Conservation (phyloP, 352 stramenopile species). For the Elongisporangium undulatum region DNA sequence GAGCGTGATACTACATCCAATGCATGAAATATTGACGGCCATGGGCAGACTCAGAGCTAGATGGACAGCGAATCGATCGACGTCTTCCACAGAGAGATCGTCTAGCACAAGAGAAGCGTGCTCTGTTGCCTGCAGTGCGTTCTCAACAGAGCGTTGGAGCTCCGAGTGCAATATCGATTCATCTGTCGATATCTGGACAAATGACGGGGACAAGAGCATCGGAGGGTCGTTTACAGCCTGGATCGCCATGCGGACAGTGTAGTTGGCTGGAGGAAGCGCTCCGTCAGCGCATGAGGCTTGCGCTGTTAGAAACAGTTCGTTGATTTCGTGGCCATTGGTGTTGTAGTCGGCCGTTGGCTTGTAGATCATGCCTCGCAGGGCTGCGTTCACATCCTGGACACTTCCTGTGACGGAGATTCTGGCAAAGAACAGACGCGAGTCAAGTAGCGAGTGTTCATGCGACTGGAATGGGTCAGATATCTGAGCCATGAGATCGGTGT, state of each 20-base stretch:
- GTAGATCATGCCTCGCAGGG: slow-evolving; percentile 51
- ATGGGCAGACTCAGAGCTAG: not conserved
- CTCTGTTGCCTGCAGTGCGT: slow-evolving; percentile 25
- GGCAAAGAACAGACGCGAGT: slow-evolving; percentile 43
- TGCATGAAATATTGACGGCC: slow-evolving; percentile 31
- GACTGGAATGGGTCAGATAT: slow-evolving; percentile 7
- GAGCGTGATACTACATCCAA: slow-evolving; percentile 24
- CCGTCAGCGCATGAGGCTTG: slow-evolving; percentile 2
- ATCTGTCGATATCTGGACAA: not conserved
- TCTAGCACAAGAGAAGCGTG: slow-evolving; percentile 23
- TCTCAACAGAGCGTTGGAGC: not conserved
- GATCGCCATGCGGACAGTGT: slow-evolving; percentile 18
- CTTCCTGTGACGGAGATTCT: slow-evolving; percentile 23
- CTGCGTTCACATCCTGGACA: slow-evolving; percentile 36
- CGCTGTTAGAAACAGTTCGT: not conserved
- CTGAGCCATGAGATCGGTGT: slow-evolving; percentile 5
- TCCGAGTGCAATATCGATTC: slow-evolving; percentile 1
- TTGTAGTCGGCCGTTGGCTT: slow-evolving; percentile 45
- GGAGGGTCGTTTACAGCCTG: slow-evolving; percentile 31
- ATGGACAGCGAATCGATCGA: slow-evolving; percentile 6
- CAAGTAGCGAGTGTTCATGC: slow-evolving; percentile 10
- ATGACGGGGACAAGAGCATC: slow-evolving; percentile 16
- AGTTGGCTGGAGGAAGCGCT: not conserved
- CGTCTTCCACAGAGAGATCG: slow-evolving; percentile 16
- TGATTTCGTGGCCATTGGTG: slow-evolving; percentile 37